A percentile compares a stretch with the other conserved stretches of the same genome.
These are phyloP conservation scores for Domatiomyces globalis DNA, from an alignment of 2,329 filamentous ascomycete species.

Conservation along the genomic window DNA sequence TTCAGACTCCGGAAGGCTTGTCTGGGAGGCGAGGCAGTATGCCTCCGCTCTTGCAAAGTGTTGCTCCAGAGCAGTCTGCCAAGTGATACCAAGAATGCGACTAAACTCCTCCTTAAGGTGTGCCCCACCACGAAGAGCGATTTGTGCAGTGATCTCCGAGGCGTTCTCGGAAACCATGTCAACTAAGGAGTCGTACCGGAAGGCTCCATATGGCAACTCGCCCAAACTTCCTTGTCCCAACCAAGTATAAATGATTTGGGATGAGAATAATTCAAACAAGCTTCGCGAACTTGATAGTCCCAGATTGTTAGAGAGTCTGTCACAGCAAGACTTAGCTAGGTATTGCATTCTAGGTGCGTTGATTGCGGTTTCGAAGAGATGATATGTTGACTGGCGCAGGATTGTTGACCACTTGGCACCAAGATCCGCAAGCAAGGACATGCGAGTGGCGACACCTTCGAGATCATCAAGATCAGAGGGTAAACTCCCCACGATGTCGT, in stretches of 20 bases:
- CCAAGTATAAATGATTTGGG: conserved; percentile 88
- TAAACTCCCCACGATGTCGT: conserved; percentile 69
- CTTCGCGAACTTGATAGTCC: conserved; percentile 50
- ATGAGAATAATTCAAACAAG: conserved; percentile 70
- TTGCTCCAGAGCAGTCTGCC: conserved; percentile 44
- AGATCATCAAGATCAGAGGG: conserved; percentile 55
- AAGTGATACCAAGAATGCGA: conserved; percentile 39
- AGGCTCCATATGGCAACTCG: conserved; percentile 72
- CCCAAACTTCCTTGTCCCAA: conserved; percentile 51
- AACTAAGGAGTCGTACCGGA: conserved; percentile 56
- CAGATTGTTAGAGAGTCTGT: conserved; percentile 50
- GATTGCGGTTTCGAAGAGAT: conserved; percentile 82
- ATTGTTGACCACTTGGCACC: conserved; percentile 77
- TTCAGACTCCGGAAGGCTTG: conserved; percentile 33
- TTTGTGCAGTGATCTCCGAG: conserved; percentile 63
- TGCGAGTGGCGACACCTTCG: conserved; percentile 74
- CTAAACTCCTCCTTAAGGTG: conserved; percentile 46
- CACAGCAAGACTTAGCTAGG: conserved; percentile 61
- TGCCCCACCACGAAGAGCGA: conserved; percentile 64
- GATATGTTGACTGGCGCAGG: conserved; percentile 73
- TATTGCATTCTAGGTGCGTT: conserved; percentile 49
- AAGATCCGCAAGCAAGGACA: conserved; percentile 61
- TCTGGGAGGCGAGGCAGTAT: conserved; percentile 70
- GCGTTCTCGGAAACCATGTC: conserved; percentile 58
- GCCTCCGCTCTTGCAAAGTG: conserved; percentile 69